Conservation (phyloP, 441 rosid species). For the Corymbia calophylla region DNA sequence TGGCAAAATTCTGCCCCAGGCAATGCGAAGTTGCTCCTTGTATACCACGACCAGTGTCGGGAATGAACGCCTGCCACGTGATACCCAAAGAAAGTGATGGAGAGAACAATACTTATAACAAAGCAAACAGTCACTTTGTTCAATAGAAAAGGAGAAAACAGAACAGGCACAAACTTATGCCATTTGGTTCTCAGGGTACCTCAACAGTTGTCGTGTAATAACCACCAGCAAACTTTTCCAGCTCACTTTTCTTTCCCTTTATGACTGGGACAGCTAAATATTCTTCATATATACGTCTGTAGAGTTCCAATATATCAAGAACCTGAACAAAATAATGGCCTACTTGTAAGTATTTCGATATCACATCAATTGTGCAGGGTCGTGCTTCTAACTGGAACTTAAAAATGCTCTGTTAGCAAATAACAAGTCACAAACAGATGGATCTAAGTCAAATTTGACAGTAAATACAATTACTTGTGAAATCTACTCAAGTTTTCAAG, state of each 20-base stretch:
- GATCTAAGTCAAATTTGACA: neutral
- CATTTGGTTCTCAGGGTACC: slow-evolving; percentile 27
- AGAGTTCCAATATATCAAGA: slow-evolving; percentile 86
- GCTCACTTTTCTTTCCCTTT: slow-evolving; percentile 94
- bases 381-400: neutral
- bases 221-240: slow-evolving; percentile 98
- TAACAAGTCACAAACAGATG: neutral
- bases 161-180: neutral
- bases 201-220: slow-evolving; percentile 96
- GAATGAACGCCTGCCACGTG: slow-evolving; percentile 75
- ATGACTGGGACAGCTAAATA: slow-evolving; percentile 87
- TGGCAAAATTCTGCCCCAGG: slow-evolving; percentile 93
- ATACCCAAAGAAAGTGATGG: neutral
- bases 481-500: neutral
- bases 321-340: slow-evolving; percentile 42
- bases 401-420: neutral
- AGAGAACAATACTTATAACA: neutral
- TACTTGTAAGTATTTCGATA: neutral
- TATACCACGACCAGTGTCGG: slow-evolving; percentile 93
- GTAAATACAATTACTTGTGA: neutral
- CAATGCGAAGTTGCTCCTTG: slow-evolving; percentile 99
- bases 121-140: neutral
- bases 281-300: slow-evolving; percentile 85
- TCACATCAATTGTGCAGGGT: neutral
- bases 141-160: neutral